Conservation (phyloP, 108 stramenopile species). For the Parmales sp. region DNA sequence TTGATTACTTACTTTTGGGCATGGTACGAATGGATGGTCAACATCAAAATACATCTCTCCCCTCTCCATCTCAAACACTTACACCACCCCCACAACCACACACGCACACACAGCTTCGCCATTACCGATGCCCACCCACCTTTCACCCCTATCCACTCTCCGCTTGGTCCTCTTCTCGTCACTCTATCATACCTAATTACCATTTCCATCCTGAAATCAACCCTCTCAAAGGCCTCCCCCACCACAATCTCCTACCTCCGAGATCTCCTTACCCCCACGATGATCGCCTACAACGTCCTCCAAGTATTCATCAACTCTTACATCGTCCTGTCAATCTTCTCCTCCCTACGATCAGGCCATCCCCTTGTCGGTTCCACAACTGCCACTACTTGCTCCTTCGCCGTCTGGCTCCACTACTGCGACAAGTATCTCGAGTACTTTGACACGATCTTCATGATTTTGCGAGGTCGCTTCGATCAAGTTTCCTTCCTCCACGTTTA, state of each 20-base stretch:
- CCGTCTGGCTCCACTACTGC: slow-evolving; percentile 94
- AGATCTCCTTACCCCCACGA: slow-evolving; percentile 59
- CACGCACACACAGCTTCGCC: too few species aligned
- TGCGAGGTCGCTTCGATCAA: slow-evolving; percentile 78
- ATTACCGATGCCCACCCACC: too few species aligned
- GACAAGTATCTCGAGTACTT: slow-evolving; percentile 94
- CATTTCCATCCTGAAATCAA: slow-evolving; percentile 48
- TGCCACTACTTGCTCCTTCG: slow-evolving; percentile 43
- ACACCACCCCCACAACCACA: too few species aligned
- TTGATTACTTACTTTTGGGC: too few species aligned
- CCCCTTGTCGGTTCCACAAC: slow-evolving; percentile 56
- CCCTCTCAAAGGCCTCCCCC: slow-evolving; percentile 39
- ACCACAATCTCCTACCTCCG: slow-evolving; percentile 52
- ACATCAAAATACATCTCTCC: too few species aligned
- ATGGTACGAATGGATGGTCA: too few species aligned
- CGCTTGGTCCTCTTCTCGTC: slow-evolving; percentile 40
- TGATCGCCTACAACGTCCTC: slow-evolving; percentile 87
- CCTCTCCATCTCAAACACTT: too few species aligned
- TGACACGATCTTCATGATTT: slow-evolving; percentile 95
- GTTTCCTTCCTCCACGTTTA: slow-evolving; percentile 97
- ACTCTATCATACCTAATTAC: slow-evolving; percentile 57
- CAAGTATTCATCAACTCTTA: slow-evolving; percentile 89
- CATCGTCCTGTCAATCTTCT: slow-evolving; percentile 74
- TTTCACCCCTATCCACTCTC: slow-evolving; percentile 44
- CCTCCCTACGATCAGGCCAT: slow-evolving; percentile 54